phyloP scores from a whole-genome alignment of 305 asterid species.

The Fraxinus baroniana region DNA sequence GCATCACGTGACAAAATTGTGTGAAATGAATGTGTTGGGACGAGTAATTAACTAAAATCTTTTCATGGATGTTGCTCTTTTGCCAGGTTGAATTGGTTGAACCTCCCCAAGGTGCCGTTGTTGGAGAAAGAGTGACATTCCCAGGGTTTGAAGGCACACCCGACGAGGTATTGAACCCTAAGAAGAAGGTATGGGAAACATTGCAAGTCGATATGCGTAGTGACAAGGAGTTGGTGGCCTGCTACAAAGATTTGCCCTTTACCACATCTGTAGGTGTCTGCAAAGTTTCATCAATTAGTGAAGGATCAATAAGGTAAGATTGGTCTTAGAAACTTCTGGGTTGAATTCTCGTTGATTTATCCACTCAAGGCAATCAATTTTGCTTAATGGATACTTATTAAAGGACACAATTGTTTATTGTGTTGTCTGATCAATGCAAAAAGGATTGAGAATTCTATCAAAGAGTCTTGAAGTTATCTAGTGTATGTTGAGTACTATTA shows the following conservation, averaged over 20 bases:
- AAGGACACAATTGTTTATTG: background rate
- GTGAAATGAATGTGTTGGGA: background rate
- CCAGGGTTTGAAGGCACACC: conserved; percentile 68
- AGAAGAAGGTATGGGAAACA: conserved; percentile 95
- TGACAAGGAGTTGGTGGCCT: conserved; percentile 65
- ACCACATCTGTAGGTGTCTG: conserved; percentile 94
- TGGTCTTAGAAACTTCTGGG: background rate
- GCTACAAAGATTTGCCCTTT: conserved; percentile 70
- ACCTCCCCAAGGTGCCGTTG: conserved; percentile 69
- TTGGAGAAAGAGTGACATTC: conserved; percentile 79
- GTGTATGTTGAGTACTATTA: too few relatives aligned
- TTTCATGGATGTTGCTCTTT: conserved; percentile 12
- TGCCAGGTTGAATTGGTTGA: conserved; percentile 87
- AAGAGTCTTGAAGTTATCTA: too few relatives aligned
- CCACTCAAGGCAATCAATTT: background rate
- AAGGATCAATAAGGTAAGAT: conserved; percentile 62
- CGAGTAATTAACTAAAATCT: background rate
- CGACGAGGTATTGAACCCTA: conserved; percentile 78
- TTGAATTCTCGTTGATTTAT: background rate
- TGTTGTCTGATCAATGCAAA: too few relatives aligned
- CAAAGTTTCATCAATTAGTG: conserved; percentile 65
- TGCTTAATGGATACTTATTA: background rate
- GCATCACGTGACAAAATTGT: background rate
- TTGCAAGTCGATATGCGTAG: conserved; percentile 77
- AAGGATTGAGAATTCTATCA: too few relatives aligned